Evolutionary conservation across 208 protist genomes (phyloP).

Genomic region (Leishmania gerbilli): DNA sequence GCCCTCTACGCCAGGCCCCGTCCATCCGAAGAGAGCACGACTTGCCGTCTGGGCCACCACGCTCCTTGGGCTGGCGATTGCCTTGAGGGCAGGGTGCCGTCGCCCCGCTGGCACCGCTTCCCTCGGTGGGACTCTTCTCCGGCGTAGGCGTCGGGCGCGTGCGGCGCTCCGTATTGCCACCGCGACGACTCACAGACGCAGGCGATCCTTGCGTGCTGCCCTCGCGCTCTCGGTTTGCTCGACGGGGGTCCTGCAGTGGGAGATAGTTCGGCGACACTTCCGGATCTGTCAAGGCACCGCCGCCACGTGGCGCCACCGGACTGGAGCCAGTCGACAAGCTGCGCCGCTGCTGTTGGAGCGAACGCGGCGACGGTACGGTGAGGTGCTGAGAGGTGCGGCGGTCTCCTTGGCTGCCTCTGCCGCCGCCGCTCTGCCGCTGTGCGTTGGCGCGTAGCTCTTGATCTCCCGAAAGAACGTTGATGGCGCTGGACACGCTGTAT

Average conservation of each 20-base stretch:
- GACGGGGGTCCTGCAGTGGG: not conserved
- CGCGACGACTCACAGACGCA: slow-evolving; percentile 25
- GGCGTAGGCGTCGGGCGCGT: slow-evolving; percentile 1
- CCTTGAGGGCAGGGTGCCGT: not conserved
- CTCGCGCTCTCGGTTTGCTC: not conserved
- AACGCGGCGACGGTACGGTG: not conserved
- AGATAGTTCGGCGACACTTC: slow-evolving; percentile 19
- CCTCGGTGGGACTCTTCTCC: slow-evolving; percentile 4
- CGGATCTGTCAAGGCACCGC: slow-evolving; percentile 12
- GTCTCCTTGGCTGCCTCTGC: not conserved
- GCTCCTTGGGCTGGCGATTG: slow-evolving; percentile 1
- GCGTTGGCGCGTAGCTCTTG: slow-evolving; percentile 37
- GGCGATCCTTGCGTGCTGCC: not conserved
- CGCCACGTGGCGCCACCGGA: not conserved
- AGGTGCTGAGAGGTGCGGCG: slow-evolving; percentile 9
- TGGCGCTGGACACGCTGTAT: slow-evolving; percentile 31
- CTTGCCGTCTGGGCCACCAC: not conserved
- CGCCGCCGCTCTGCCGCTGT: slow-evolving; percentile 6
- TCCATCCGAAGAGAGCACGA: not conserved
- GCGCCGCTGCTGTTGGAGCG: slow-evolving; percentile 9
- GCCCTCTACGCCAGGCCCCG: not conserved
- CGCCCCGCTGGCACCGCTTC: not conserved
- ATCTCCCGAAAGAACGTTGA: slow-evolving; percentile 47
- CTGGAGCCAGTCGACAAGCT: slow-evolving; percentile 14
- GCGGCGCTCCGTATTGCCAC: slow-evolving; percentile 1